Evolutionary conservation across 768 basidiomycete species (phyloP), one percentile per base, ranked within the genome.

Genomic region (Amanita muscaria): DNA sequence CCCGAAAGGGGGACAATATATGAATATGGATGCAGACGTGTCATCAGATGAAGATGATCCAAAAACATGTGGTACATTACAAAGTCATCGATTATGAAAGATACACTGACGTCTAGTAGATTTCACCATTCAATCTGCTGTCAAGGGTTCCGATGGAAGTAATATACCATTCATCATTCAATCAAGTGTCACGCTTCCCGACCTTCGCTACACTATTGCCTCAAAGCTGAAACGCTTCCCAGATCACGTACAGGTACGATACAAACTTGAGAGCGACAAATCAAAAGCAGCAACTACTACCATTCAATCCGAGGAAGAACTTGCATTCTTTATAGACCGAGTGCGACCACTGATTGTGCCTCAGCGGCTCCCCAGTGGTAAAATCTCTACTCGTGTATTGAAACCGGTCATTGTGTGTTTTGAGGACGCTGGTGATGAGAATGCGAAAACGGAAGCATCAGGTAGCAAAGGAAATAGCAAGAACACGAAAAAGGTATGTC

Each of bases 261-360:
- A 48, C 29, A 40, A 35, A 11, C 42, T 48, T 4, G 42, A 33
- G 2, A 43, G 29, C 36, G 47, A 48, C 31, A 48, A 43, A 30
- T 12, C 22, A 29, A 48, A 43, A 9, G 15, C 3, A 12, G 46
- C 37, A 4, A 39, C 40, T 19, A 48, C 47, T 7, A 33, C 40
- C 8, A 48, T 48, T 35, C 41, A 27, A 18, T 43, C 47, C 14
- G 47, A 35, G n/a, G 41, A 36, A 12, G 47, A 48, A 21, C 24
- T 48, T 5, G n/a, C 8, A 2, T 9, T 48, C 9, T 48, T 48
- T 29, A 37, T n/a, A 16, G 40, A 48, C 15, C 19, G 23, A 18
- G 27, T 48, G 47, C 32, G 41, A 27, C 24, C 5, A 4, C 30
- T 36, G 22, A 34, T 43, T 29, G 47, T 48, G 7, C 47, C 41